Conservation (phyloP, 2,329 filamentous ascomycete species). For the Trichoderma breve region DNA sequence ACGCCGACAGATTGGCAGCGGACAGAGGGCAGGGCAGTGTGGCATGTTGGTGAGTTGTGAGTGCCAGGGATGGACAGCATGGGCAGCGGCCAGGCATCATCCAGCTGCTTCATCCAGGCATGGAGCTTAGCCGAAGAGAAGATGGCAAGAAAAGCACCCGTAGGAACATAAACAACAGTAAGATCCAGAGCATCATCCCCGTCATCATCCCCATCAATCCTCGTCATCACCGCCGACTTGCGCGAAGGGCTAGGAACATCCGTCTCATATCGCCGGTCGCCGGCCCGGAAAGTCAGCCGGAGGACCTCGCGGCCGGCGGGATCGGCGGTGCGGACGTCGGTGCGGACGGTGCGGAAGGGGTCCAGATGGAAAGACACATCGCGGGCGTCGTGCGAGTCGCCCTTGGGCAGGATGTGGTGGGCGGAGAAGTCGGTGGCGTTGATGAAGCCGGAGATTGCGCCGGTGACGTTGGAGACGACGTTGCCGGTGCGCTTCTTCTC, state of each 20-base stretch:
- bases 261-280: constrained; percentile 59
- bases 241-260: constrained; percentile 64
- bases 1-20: constrained; percentile 84
- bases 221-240: constrained; percentile 60
- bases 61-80: constrained; percentile 89
- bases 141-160: constrained; percentile 58
- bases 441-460: constrained; percentile 43
- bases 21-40: constrained; percentile 84
- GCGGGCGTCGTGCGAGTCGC: constrained; percentile 56
- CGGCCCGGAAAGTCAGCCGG: constrained; percentile 69
- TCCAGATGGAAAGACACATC: constrained; percentile 63
- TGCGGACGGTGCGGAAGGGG: constrained; percentile 62
- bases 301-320: constrained; percentile 60
- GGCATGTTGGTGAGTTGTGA: constrained; percentile 86
- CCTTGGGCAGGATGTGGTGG: constrained; percentile 44
- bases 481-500: constrained; percentile 42
- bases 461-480: constrained; percentile 46
- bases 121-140: constrained; percentile 68
- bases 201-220: constrained; percentile 36
- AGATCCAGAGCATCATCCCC: constrained; percentile 53
- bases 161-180: constrained; percentile 64
- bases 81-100: constrained; percentile 69
- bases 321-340: constrained; percentile 58
- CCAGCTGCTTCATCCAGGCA: constrained; percentile 78
- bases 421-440: constrained; percentile 39